These are phyloP conservation scores for Fistulifera solaris DNA, from an alignment of 108 stramenopile genomes.

Conservation along the genomic window DNA sequence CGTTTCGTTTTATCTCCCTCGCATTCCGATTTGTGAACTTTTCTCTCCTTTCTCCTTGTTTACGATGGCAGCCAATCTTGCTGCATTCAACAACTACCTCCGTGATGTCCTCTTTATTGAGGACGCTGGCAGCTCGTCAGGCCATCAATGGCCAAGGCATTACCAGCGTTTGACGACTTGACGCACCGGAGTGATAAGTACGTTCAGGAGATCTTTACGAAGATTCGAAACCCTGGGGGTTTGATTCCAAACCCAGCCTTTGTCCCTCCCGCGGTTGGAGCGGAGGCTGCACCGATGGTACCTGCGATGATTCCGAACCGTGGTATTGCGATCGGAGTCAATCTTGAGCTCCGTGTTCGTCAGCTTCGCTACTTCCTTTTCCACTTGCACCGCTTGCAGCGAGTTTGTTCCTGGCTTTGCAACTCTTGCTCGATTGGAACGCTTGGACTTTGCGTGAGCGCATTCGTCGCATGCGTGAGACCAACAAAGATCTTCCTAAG, in stretches of 20 bases:
- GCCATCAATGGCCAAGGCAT: conserved; percentile 6
- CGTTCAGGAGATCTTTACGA: conserved; percentile 4
- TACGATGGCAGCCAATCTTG: conserved; percentile 2
- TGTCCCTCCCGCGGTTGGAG: background rate
- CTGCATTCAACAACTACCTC: background rate
- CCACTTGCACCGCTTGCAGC: conserved; percentile 2
- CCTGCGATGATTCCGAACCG: background rate
- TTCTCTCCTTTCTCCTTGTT: background rate
- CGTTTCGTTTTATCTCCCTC: too few species aligned
- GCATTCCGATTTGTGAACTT: too few species aligned
- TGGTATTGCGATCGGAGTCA: background rate
- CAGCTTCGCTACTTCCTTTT: conserved; percentile 3
- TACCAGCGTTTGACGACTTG: conserved; percentile 2
- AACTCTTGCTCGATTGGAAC: background rate
- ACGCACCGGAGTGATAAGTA: conserved; percentile 1
- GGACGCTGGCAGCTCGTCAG: too few species aligned
- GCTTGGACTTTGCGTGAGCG: background rate
- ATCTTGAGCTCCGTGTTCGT: background rate
- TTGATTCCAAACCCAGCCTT: conserved; percentile 1
- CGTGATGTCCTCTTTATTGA: background rate
- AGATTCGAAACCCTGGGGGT: conserved; percentile 9
- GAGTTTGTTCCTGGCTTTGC: background rate
- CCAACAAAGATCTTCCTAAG: background rate
- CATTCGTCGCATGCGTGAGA: background rate
- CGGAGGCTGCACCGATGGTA: background rate